These are phyloP conservation scores for Suhomyces pyralidae DNA, from an alignment of 805 yeast genomes.

Conservation along the genomic window DNA sequence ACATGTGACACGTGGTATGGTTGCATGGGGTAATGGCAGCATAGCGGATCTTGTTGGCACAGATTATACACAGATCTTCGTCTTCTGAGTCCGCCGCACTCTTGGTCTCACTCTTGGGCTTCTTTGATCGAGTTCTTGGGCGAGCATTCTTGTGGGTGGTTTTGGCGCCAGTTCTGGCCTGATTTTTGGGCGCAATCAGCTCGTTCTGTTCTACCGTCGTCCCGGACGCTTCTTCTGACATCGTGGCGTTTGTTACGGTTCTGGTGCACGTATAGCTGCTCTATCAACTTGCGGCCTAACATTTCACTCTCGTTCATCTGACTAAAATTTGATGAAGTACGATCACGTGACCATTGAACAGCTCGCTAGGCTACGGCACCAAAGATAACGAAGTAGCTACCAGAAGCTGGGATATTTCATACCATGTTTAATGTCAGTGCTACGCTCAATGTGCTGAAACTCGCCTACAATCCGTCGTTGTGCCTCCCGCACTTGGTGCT, in stretches of 20 bases:
- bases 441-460: conserved; percentile 60
- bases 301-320: background rate
- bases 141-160: background rate
- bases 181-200: background rate
- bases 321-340: background rate
- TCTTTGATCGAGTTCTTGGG: background rate
- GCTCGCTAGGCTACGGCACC: background rate
- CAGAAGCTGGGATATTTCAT: too few relatives aligned
- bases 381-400: background rate
- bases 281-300: background rate
- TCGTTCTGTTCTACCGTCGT: background rate
- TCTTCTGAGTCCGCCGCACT: conserved; percentile 31
- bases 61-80: conserved; percentile 66
- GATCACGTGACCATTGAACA: background rate
- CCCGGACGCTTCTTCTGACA: background rate
- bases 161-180: background rate
- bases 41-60: conserved; percentile 68
- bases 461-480: conserved; percentile 61
- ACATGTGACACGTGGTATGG: conserved; percentile 78
- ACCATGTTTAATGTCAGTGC: conserved; percentile 67
- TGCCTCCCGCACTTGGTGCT: conserved; percentile 63
- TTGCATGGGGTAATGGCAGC: conserved; percentile 79
- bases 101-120: background rate
- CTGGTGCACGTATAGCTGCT: background rate
- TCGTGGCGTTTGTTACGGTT: background rate